phyloP scores from a whole-genome alignment of 2,329 filamentous ascomycete species.

The Daldinia sp. region DNA sequence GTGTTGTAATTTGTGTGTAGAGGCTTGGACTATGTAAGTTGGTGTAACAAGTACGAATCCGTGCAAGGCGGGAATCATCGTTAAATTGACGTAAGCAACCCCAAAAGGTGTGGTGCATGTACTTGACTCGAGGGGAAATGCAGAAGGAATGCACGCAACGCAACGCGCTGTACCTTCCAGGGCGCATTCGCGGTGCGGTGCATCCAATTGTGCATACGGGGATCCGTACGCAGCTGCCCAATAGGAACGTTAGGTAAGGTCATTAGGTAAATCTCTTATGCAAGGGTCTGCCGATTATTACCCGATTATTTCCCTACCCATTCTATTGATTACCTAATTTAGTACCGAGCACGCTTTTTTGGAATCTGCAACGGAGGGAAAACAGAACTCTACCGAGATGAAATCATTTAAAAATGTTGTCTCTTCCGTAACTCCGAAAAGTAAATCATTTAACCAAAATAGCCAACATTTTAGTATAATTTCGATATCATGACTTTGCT shows the following conservation, averaged over 20 bases:
- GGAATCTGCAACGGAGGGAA: background rate
- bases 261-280: too few relatives aligned
- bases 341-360: background rate
- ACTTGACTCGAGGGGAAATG: constrained; percentile 1
- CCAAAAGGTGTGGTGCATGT: background rate
- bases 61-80: background rate
- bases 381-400: background rate
- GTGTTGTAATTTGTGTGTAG: constrained; percentile 10
- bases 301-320: background rate
- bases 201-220: background rate
- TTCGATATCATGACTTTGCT: background rate
- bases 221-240: background rate
- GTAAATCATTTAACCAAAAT: too few relatives aligned
- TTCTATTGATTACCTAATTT: background rate
- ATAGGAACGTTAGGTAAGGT: background rate
- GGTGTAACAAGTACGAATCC: background rate
- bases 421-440: too few relatives aligned
- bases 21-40: background rate
- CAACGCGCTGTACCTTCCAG: constrained; percentile 3
- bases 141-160: background rate
- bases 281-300: constrained; percentile 10
- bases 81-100: constrained; percentile 1
- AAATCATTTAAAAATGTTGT: too few relatives aligned
- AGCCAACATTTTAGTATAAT: too few relatives aligned
- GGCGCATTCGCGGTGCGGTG: background rate